These are phyloP conservation scores for Rugosomyces carneus DNA, from an alignment of 1,284 basidiomycete genomes.

Conservation along the genomic window DNA sequence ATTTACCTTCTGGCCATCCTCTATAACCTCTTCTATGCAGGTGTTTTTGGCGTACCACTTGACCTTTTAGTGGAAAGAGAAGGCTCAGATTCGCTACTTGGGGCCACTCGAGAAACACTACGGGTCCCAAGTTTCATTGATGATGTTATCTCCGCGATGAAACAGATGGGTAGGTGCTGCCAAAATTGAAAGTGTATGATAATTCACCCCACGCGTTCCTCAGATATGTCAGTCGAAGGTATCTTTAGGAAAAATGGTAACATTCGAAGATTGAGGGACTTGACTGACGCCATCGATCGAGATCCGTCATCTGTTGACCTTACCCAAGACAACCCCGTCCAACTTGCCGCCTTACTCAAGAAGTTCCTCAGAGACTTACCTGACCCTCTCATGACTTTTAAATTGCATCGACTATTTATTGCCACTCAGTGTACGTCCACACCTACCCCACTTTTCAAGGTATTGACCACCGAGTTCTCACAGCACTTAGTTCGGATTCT, in stretches of 20 bases:
- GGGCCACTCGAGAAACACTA: slow-evolving; percentile 80
- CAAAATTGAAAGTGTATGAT: slow-evolving; percentile 4
- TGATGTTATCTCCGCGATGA: slow-evolving; percentile 96
- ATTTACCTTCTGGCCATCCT: neutral
- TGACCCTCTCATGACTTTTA: slow-evolving; percentile 93
- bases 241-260: slow-evolving; percentile 99
- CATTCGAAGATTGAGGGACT: slow-evolving; percentile 86
- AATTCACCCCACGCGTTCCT: neutral
- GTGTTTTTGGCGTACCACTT: slow-evolving; percentile 90
- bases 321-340: slow-evolving; percentile 93
- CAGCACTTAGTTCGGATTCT: slow-evolving; percentile 70
- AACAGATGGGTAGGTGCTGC: slow-evolving; percentile 85
- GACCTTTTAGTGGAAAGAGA: slow-evolving; percentile 94
- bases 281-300: slow-evolving; percentile 90
- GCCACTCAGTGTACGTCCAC: slow-evolving; percentile 74
- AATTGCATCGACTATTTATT: slow-evolving; percentile 86
- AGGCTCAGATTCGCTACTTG: slow-evolving; percentile 89
- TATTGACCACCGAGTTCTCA: slow-evolving; percentile 7
- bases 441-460: slow-evolving; percentile 3
- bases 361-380: slow-evolving; percentile 96
- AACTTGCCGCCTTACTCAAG: slow-evolving; percentile 94
- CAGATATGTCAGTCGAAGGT: slow-evolving; percentile 97
- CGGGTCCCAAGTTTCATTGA: slow-evolving; percentile 97
- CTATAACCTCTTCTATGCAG: slow-evolving; percentile 20
- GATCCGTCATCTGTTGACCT: slow-evolving; percentile 89